Base-by-base conservation (phyloP, 805 yeast genomes). In the Candida pseudofarinosa region DNA sequence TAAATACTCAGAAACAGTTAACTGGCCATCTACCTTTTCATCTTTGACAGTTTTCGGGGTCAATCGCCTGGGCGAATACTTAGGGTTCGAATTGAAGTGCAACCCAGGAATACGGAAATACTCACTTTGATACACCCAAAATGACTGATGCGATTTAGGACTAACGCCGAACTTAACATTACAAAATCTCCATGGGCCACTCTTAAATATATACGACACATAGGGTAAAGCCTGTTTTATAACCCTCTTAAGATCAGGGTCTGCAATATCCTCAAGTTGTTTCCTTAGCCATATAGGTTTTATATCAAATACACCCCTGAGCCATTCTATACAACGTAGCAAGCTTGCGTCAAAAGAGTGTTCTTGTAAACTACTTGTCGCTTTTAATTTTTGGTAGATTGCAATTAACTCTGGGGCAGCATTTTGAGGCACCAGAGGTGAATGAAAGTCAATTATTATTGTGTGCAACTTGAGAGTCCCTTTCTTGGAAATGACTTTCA, bases 141-240 rank as follows among this genome's bases (percentile, higher is more conserved):
- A 82, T 10, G 67, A 58, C 1, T 64, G 53, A 37, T 83, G 80
- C 1, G 62, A 52, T 34, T 77, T 67, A 0, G 98, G 97, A 62
- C 91, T 87, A 33, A 81, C 71, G 0, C 97, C 97, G 51, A 81
- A 80, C 50, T 69, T 76, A 36, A 89, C 81, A 58, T 84, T 88
- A 8, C 93, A 79, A 46, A 88, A 88, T 53, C 98, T 75, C 96
- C 96, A 93, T 0, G 98, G 99, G 0, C 99, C 99, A 55, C 85
- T 85, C 31, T 85, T 80, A 58, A 81, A 85, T 34, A 88, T 76
- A 58, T 81, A 93, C 0, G 96, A 76, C 0, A 88, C 85, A 58
- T 86, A 83, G 0, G 98, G 96, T 39, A 93, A 60, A 0, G 97
- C 95, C 48, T 77, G 81, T 52, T 85, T 81, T 35, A 91, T 56